Evolutionary conservation across 352 stramenopile species (phyloP), one percentile per base, ranked within the genome.

Genomic region (Phytophthora fragariaefolia): DNA sequence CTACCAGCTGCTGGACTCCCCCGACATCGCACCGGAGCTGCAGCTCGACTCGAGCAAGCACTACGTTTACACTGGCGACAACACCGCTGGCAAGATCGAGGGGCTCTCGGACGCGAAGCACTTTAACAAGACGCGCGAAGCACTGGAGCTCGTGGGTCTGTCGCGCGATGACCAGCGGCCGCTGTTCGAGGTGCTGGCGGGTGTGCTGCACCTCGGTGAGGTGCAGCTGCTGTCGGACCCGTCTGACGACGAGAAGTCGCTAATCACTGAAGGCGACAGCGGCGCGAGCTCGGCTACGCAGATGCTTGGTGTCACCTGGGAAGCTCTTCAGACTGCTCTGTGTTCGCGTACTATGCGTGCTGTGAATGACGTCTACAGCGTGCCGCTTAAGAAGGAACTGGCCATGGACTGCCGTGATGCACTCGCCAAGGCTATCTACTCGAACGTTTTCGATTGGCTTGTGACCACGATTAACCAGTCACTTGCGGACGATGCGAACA

Each of bases 371-470:
- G 77, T 90, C 34, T 77, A 91, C 46, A 90, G 68, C 3, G 83
- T 80, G 57, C 84, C 69, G 73, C 73, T 98, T 22, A 67, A 70
- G 50, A 92, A 96, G 18, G 92, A 91, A 20, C 88, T 97, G 63
- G 97, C 97, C 0, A 73, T 83, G 30, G 94, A 99, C 66, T 97
- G 89, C 18, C 83, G 97, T 34, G 96, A 99, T 69, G 95, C 96
- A 2, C 85, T 99, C 18, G 88, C 96, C 0, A 99, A 99, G 82
- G 84, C 97, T n/a, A 92, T 98, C 15, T 99, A 99, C 76, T 95
- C 92, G 0, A 96, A 95, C 57, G 66, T 99, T 13, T 99, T 99
- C 66, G 80, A 98, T 59, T 99, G 96, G 96, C 79, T 99, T 12
- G 96, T 99, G 50, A 70, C 84, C 26, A 76, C 81, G 34, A 98